Base-by-base conservation (phyloP, 2,329 filamentous ascomycete species). In the Alternaria postmessia region DNA sequence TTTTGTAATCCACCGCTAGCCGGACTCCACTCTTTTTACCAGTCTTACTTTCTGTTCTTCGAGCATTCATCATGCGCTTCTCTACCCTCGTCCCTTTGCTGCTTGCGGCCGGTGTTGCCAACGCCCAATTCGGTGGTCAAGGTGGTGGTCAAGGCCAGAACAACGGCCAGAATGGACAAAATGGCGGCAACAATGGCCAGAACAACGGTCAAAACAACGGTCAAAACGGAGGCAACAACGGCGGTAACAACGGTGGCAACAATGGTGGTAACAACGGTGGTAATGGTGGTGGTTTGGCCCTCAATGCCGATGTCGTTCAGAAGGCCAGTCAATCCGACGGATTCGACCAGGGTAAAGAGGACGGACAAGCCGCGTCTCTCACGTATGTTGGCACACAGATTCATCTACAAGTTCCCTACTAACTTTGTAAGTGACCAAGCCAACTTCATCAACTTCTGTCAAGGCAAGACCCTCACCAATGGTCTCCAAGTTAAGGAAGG, bases 401-500 rank as follows among this genome's bases (percentile, higher is more conserved):
- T 14, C 9, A 22, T 18, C 4, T 39, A 18, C 14, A 18, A 36
- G 4, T 5, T 34, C 7, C 28, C 3, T 52, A 41, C 62, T 69
- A 36, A 69, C 32, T 24, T 18, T 32, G 34, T 12, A 49, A 85
- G 82, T 41, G 82, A 85, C 60, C 51, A 74, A 20, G 80, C 81
- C 71, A 87, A 87, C 77, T 87, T 87, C 74, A 87, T 87, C 81
- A 87, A 87, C 78, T 85, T 87, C 75, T 88, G 86, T 70, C 71
- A 78, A 6, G 84, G 84, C 61, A 81, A 84, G 71, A 82, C 80
- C 3, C 68, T 85, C 57, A 88, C 86, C 62, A 87, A 88, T 64
- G 86, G 86, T 62, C 75, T 78, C 6, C 85, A 87, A 65, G 74
- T 80, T 62, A 74, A 78, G 39, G 70, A 62, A 1, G 85, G 85